phyloP scores from a whole-genome alignment of 441 rosid species.

The Erodium texanum region DNA sequence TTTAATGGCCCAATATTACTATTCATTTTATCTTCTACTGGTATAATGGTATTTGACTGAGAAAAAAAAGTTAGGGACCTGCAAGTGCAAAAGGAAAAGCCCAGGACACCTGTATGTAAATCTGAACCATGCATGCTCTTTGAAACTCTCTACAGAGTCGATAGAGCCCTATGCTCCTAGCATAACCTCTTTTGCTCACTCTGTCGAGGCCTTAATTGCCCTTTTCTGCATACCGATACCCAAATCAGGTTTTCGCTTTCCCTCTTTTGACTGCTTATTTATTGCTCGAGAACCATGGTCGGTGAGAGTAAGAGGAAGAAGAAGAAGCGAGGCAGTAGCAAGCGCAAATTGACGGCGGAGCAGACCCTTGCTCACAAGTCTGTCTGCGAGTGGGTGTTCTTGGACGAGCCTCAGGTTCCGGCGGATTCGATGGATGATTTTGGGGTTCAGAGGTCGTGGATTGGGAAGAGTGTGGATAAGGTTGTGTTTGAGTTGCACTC shows the following conservation, averaged over 20 bases:
- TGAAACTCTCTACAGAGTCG: too few relatives aligned
- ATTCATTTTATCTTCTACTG: too few relatives aligned
- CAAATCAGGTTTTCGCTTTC: not conserved
- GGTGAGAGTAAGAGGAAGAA: slow-evolving; percentile 42
- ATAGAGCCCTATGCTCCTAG: too few relatives aligned
- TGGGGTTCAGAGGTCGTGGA: slow-evolving; percentile 38
- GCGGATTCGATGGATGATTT: slow-evolving; percentile 35
- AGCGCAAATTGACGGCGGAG: slow-evolving; percentile 61
- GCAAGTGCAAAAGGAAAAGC: too few relatives aligned
- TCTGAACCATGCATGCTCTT: too few relatives aligned
- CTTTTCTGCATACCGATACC: not conserved
- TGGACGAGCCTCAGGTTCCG: slow-evolving; percentile 20
- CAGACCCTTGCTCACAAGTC: slow-evolving; percentile 55
- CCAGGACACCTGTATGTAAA: too few relatives aligned
- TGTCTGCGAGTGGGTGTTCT: slow-evolving; percentile 56
- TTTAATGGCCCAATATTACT: too few relatives aligned
- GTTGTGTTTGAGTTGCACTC: slow-evolving; percentile 76
- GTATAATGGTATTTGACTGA: too few relatives aligned
- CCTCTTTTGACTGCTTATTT: not conserved
- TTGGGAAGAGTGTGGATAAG: slow-evolving; percentile 28
- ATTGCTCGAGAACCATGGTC: not conserved
- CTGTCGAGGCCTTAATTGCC: too few relatives aligned
- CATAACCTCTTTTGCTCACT: too few relatives aligned
- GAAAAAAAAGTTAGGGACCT: too few relatives aligned
- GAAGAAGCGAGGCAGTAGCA: slow-evolving; percentile 65